Evolutionary conservation across 768 basidiomycete species (phyloP).

Genomic region (Boletus tomentosulus): DNA sequence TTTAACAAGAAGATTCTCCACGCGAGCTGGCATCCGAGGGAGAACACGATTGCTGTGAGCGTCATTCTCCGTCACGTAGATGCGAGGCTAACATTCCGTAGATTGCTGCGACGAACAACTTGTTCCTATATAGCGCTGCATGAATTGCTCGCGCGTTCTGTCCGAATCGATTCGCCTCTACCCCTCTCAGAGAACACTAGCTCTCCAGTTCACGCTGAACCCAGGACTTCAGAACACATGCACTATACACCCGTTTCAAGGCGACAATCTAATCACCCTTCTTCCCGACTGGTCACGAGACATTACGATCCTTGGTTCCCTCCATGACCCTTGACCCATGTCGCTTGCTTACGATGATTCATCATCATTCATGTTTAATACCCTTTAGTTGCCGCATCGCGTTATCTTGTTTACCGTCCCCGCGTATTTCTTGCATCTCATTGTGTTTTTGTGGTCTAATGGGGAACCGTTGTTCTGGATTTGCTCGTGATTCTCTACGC

Average conservation of each 20-base stretch:
- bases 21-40: slow-evolving; percentile 95
- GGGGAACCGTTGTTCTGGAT: slow-evolving; percentile 19
- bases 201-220: slow-evolving; percentile 8
- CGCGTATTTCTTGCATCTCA: slow-evolving; percentile 21
- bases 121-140: slow-evolving; percentile 38
- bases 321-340: slow-evolving; percentile 13
- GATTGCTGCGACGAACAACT: slow-evolving; percentile 81
- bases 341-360: slow-evolving; percentile 29
- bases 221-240: slow-evolving; percentile 13
- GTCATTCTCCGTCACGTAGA: neutral
- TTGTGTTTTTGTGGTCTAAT: slow-evolving; percentile 19
- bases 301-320: slow-evolving; percentile 16
- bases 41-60: slow-evolving; percentile 96
- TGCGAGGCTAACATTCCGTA: slow-evolving; percentile 29
- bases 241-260: slow-evolving; percentile 19
- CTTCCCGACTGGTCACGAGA: slow-evolving; percentile 20
- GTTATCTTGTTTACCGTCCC: slow-evolving; percentile 28
- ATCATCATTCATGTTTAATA: slow-evolving; percentile 27
- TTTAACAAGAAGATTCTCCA: slow-evolving; percentile 98
- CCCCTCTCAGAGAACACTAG: slow-evolving; percentile 11
- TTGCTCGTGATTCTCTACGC: slow-evolving; percentile 12
- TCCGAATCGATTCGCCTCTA: neutral
- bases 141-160: slow-evolving; percentile 20
- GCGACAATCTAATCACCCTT: slow-evolving; percentile 26
- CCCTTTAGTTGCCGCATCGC: slow-evolving; percentile 28